Base-by-base conservation (phyloP, 352 stramenopile genomes). In the Sclerospora graminicola region DNA sequence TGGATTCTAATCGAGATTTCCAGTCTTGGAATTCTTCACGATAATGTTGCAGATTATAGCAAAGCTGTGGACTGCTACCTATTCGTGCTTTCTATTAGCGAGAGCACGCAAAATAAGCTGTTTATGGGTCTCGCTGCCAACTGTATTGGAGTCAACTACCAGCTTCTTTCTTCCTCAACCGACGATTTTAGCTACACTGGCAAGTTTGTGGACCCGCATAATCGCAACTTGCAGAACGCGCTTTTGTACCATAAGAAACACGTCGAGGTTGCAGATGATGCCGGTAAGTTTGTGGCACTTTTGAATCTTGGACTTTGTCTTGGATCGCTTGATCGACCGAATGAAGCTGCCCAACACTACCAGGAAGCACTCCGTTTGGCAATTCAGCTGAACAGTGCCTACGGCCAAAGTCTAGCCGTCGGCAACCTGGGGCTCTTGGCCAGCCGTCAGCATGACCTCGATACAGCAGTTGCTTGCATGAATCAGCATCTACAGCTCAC, bases 101-200 rank as follows among this genome's bases (percentile, higher is more conserved):
- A 23, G 33, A 26, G 21, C 21, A 26, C 21, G 21, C 21, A 26
- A 26, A 26, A 6, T 26, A 26, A 58, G 33, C 34, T 82, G 18
- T 89, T 89, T 46, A 74, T 82, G 39, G 72, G 56, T 2, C 59
- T 95, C 13, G 82, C 81, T 5, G 62, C 84, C 32, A 93, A 94
- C 46, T 94, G 81, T 54, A 94, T 94, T 38, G 84, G 84, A 16
- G 80, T 95, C 47, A 68, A 94, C 59, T 88, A 89, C 48, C 84
- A 93, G 63, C 60, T 91, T 3, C 48, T 79, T 18, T 79, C 76
- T 8, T 82, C 68, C 2, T 60, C 51, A 0, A 54, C 54, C 18
- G 82, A 77, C 51, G 66, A 83, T 31, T 82, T 59, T 36, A 43
- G 60, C n/a, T 91, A 89, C 66, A 86, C 70, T 4, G 80, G 77